Percentiles rank a stretch among this genome's conserved stretches.
These are phyloP conservation scores for Tetrahymena thermophila DNA, from an alignment of 73 alveolate species.

Conservation along the genomic window DNA sequence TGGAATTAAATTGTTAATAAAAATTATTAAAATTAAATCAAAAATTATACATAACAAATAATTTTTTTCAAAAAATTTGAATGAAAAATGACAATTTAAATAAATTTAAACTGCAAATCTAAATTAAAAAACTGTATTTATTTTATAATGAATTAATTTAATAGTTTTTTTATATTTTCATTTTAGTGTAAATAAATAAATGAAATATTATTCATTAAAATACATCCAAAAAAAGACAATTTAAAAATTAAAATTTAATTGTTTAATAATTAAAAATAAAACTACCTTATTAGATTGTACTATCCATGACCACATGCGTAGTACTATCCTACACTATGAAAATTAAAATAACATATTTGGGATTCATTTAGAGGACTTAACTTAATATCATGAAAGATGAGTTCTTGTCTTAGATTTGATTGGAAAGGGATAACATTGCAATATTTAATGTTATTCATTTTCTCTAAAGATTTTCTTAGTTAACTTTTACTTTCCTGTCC, in stretches of 20 bases:
- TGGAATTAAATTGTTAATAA: background rate
- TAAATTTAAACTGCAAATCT: too few relatives aligned
- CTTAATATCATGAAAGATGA: background rate
- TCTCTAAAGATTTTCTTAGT: background rate
- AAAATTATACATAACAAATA: too few relatives aligned
- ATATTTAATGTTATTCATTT: background rate
- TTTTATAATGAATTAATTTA: too few relatives aligned
- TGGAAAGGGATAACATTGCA: background rate
- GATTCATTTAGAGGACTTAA: background rate
- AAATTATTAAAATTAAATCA: too few relatives aligned
- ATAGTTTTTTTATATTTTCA: too few relatives aligned
- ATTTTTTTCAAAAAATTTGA: too few relatives aligned
- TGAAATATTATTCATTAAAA: too few relatives aligned
- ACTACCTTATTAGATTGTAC: background rate
- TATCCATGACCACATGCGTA: background rate
- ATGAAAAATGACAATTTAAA: too few relatives aligned
- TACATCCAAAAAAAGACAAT: too few relatives aligned
- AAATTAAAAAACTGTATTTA: too few relatives aligned
- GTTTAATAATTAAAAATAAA: background rate
- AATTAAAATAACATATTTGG: background rate
- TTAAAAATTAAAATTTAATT: too few relatives aligned
- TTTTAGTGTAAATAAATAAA: too few relatives aligned
- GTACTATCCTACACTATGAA: background rate
- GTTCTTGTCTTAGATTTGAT: background rate
- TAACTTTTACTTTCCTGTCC: background rate